A percentile compares a stretch with the other conserved stretches of the same genome.
Evolutionary conservation across 805 yeast species (phyloP).

Genomic region (Yarrowia deformans): DNA sequence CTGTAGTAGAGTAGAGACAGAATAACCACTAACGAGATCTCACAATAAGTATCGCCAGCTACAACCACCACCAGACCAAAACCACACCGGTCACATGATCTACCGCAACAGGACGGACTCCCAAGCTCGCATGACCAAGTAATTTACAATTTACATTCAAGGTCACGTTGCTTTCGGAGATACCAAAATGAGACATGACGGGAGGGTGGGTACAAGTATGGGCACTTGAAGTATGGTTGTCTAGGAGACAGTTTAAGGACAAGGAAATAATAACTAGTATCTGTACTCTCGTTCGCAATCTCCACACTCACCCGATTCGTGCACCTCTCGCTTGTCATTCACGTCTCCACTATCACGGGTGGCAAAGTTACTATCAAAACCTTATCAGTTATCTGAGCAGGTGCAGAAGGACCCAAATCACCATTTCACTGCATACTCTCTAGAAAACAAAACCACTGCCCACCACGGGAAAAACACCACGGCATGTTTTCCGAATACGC

Average conservation of each 20-base stretch:
- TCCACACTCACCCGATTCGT: background rate
- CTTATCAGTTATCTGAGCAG: conserved; percentile 38
- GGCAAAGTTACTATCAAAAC: conserved; percentile 36
- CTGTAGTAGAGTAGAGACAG: no score
- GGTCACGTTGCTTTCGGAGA: conserved; percentile 16
- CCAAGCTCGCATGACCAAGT: conserved; percentile 22
- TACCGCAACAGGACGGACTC: background rate
- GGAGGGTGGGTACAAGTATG: no score
- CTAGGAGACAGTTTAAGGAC: no score
- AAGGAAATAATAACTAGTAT: no score
- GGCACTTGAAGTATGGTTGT: no score
- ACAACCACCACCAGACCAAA: no score
- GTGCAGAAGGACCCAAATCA: background rate
- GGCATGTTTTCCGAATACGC: conserved; percentile 49
- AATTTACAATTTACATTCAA: background rate
- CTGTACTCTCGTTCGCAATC: no score
- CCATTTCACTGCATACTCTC: background rate
- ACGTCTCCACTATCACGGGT: conserved; percentile 2
- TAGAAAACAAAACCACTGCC: background rate
- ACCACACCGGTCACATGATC: background rate
- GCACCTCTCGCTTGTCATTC: background rate
- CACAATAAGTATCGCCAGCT: no score
- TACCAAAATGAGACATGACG: background rate
- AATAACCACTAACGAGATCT: no score
- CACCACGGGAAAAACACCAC: conserved; percentile 4